Evolutionary conservation across 1,139 yeast genomes (phyloP).

Genomic region (Suhomyces kunorum): DNA sequence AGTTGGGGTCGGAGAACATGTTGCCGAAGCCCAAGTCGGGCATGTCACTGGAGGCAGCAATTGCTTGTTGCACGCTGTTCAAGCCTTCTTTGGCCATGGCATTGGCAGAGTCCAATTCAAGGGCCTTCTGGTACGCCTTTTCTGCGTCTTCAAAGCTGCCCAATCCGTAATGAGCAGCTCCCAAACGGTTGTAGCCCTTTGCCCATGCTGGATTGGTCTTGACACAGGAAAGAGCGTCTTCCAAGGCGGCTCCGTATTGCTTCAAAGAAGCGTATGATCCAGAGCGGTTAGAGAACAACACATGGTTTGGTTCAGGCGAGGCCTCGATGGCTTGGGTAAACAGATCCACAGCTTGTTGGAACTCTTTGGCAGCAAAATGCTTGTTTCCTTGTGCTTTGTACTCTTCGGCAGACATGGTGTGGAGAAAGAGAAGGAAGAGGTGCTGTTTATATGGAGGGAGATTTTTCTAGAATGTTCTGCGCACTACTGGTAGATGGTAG

Average conservation of each 20-base stretch:
- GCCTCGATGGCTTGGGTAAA: constrained; percentile 88
- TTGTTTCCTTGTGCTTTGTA: constrained; percentile 85
- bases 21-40: constrained; percentile 79
- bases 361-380: constrained; percentile 87
- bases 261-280: constrained; percentile 84
- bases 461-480: constrained; percentile 9
- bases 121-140: constrained; percentile 72
- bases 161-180: constrained; percentile 87
- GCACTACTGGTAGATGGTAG: neutral
- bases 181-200: constrained; percentile 91
- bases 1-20: constrained; percentile 78
- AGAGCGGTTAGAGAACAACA: constrained; percentile 89
- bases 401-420: constrained; percentile 60
- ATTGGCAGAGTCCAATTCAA: constrained; percentile 78
- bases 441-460: constrained; percentile 1
- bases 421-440: constrained; percentile 1
- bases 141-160: constrained; percentile 74
- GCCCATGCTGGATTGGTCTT: constrained; percentile 85
- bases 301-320: constrained; percentile 83
- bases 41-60: constrained; percentile 40
- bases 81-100: constrained; percentile 88
- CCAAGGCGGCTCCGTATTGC: constrained; percentile 69
- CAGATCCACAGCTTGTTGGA: constrained; percentile 70
- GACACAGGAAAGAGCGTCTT: constrained; percentile 82
- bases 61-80: constrained; percentile 62